Conservation (phyloP, 352 stramenopile genomes). For the Pythium coloratum region DNA sequence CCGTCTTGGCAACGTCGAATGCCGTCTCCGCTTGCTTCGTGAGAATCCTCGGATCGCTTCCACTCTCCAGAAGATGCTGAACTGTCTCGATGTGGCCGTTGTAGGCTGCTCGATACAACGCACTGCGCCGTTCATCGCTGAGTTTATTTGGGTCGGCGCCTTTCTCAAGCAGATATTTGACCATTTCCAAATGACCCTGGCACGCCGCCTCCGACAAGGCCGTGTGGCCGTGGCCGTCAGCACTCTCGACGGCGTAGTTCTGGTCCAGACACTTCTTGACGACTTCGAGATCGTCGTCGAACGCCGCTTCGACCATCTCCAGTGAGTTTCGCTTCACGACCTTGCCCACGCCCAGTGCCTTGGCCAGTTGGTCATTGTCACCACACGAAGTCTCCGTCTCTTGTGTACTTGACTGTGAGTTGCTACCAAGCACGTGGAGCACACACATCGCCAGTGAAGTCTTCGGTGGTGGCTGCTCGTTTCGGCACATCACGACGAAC, state of each 20-base stretch:
- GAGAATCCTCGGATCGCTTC: conserved; percentile 68
- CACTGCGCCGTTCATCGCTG: conserved; percentile 82
- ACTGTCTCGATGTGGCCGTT: conserved; percentile 82
- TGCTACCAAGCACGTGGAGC: conserved; percentile 36
- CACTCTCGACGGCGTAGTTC: conserved; percentile 86
- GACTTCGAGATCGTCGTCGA: conserved; percentile 82
- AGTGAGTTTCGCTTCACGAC: conserved; percentile 72
- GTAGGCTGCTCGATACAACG: conserved; percentile 84
- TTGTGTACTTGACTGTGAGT: neutral
- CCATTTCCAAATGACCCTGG: conserved; percentile 76
- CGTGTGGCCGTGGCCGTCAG: conserved; percentile 86
- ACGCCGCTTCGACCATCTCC: conserved; percentile 87
- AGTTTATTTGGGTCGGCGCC: conserved; percentile 86
- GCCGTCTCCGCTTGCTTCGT: conserved; percentile 78
- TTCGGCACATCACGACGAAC: conserved; percentile 70
- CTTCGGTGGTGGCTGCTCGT: conserved; percentile 39
- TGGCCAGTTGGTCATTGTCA: conserved; percentile 39
- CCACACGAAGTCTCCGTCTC: conserved; percentile 8
- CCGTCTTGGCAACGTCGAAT: conserved; percentile 86
- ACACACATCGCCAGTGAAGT: conserved; percentile 71
- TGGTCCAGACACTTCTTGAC: conserved; percentile 76
- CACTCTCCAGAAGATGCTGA: conserved; percentile 62
- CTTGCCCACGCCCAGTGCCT: conserved; percentile 52
- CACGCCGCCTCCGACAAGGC: conserved; percentile 83
- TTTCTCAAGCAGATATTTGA: conserved; percentile 65